Evolutionary conservation across 805 yeast genomes (phyloP).

Genomic region (Kodamaea fukazawae): DNA sequence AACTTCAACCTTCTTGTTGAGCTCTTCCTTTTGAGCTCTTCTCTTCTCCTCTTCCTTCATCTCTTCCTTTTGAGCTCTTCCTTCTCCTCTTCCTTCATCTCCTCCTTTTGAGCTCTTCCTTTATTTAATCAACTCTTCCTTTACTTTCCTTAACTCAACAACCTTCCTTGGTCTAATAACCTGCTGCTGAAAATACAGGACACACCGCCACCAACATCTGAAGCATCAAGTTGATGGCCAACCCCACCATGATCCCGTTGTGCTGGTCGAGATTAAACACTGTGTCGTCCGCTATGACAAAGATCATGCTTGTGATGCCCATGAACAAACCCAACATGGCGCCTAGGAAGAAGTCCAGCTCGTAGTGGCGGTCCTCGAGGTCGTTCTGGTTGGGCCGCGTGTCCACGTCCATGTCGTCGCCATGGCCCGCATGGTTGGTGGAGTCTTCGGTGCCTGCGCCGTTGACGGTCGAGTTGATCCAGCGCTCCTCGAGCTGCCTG

Average conservation of each 20-base stretch:
- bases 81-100: too few species aligned
- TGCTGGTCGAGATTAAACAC: slow-evolving; percentile 60
- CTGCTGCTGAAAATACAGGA: background rate
- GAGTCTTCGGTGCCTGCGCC: slow-evolving; percentile 38
- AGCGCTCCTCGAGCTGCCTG: slow-evolving; percentile 74
- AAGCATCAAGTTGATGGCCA: slow-evolving; percentile 36
- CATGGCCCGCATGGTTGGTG: slow-evolving; percentile 4
- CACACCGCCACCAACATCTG: background rate
- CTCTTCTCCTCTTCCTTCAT: too few species aligned
- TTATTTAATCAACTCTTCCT: too few species aligned
- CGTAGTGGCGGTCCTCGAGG: slow-evolving; percentile 35
- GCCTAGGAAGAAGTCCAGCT: slow-evolving; percentile 50
- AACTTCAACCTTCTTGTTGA: too few species aligned
- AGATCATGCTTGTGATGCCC: slow-evolving; percentile 64
- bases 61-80: too few species aligned
- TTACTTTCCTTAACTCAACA: too few species aligned
- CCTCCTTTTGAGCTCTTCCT: too few species aligned
- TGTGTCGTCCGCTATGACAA: slow-evolving; percentile 58
- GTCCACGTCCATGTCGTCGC: slow-evolving; percentile 7
- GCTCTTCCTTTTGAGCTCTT: too few species aligned
- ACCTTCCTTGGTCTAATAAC: too few species aligned
- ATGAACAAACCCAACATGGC: slow-evolving; percentile 67
- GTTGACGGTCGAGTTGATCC: slow-evolving; percentile 69
- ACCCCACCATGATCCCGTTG: slow-evolving; percentile 61
- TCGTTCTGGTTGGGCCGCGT: slow-evolving; percentile 17